Percentiles rank a stretch among this genome's conserved stretches.
Evolutionary conservation across 352 stramenopile species (phyloP).

Genomic region (Phytophthora sansomeana): DNA sequence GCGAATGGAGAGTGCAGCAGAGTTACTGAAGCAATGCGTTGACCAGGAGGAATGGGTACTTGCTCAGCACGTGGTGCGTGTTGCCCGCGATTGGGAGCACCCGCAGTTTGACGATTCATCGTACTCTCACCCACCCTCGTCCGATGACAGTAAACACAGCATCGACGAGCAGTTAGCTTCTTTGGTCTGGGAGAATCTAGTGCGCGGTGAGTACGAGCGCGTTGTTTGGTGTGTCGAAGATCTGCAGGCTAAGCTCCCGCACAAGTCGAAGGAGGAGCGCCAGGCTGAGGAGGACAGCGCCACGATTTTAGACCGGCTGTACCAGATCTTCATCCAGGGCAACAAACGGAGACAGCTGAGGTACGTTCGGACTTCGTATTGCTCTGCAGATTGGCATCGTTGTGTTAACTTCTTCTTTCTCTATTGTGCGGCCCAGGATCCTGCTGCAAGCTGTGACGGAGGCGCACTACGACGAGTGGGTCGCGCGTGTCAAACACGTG

Average conservation of each 20-base stretch:
- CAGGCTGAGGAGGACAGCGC: constrained; percentile 29
- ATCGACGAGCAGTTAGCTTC: constrained; percentile 75
- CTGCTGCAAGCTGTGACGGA: constrained; percentile 67
- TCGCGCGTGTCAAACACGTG: constrained; percentile 46
- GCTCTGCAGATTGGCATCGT: neutral
- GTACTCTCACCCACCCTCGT: constrained; percentile 11
- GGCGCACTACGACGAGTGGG: constrained; percentile 59
- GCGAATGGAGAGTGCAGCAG: constrained; percentile 64
- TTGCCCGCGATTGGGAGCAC: constrained; percentile 83
- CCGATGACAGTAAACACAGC: constrained; percentile 20
- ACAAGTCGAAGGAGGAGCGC: constrained; percentile 27
- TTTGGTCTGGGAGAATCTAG: constrained; percentile 62
- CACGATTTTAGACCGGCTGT: constrained; percentile 41
- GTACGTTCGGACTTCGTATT: constrained; percentile 15
- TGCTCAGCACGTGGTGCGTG: constrained; percentile 80
- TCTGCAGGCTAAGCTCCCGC: constrained; percentile 68
- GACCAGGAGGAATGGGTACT: constrained; percentile 82
- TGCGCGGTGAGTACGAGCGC: constrained; percentile 69
- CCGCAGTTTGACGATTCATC: constrained; percentile 25
- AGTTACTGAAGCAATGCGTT: constrained; percentile 73
- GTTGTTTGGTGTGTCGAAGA: constrained; percentile 71
- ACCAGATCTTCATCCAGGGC: constrained; percentile 50
- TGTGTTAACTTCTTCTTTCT: neutral
- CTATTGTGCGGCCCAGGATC: constrained; percentile 36
- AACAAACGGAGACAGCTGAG: constrained; percentile 56